These are phyloP conservation scores for Wickerhamiella siamensis DNA, from an alignment of 805 yeast species.

Conservation along the genomic window DNA sequence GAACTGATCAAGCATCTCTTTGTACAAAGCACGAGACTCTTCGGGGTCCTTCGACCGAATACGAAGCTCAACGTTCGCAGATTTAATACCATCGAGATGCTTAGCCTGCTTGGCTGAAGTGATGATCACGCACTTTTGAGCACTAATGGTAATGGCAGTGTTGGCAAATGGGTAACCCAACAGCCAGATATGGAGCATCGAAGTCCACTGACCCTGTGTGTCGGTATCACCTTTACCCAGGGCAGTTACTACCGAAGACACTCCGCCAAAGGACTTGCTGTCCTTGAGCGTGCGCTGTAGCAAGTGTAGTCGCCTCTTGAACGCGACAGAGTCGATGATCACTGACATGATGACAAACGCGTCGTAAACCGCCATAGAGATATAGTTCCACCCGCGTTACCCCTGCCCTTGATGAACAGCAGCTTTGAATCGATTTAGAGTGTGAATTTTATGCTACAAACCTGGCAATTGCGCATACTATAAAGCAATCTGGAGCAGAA, in stretches of 20 bases:
- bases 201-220: slow-evolving; percentile 78
- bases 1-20: slow-evolving; percentile 33
- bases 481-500: too few relatives aligned
- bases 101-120: slow-evolving; percentile 79
- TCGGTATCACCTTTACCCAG: slow-evolving; percentile 81
- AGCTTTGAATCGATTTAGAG: too few relatives aligned
- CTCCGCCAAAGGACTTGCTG: slow-evolving; percentile 29
- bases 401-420: too few relatives aligned
- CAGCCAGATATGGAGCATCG: slow-evolving; percentile 73
- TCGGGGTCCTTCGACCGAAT: slow-evolving; percentile 69
- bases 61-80: slow-evolving; percentile 41
- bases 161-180: slow-evolving; percentile 95
- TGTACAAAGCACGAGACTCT: slow-evolving; percentile 54
- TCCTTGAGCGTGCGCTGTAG: slow-evolving; percentile 18
- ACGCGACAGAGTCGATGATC: slow-evolving; percentile 22
- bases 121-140: slow-evolving; percentile 44
- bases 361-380: too few relatives aligned
- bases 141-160: slow-evolving; percentile 54
- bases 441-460: too few relatives aligned
- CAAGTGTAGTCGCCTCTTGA: slow-evolving; percentile 21
- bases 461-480: too few relatives aligned
- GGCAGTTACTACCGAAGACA: slow-evolving; percentile 43
- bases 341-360: slow-evolving; percentile 9
- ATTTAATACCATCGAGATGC: slow-evolving; percentile 47
- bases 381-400: too few relatives aligned